A percentile compares a stretch with the other conserved stretches of the same genome.
Evolutionary conservation across 106 monocot species (phyloP).

Genomic region (Amphibolis antarctica): DNA sequence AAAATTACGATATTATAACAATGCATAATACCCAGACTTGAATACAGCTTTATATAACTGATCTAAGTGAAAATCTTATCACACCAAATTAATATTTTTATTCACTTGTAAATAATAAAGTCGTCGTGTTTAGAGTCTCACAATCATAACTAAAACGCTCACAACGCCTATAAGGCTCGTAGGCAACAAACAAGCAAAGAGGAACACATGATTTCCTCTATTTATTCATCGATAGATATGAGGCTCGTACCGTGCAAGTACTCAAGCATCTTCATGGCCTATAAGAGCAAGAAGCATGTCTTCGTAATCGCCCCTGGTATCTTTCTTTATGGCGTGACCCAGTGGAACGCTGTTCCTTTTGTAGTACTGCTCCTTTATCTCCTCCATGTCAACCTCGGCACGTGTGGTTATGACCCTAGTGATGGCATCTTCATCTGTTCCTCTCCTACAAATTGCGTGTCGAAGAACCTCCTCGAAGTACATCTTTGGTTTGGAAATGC

Average conservation of each 20-base stretch:
- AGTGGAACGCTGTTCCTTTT: constrained; percentile 57
- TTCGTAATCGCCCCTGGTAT: constrained; percentile 57
- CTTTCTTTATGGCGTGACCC: constrained; percentile 40
- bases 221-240: neutral
- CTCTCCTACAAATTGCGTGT: constrained; percentile 42
- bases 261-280: constrained; percentile 20
- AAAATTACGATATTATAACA: too few relatives aligned
- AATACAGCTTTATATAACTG: too few relatives aligned
- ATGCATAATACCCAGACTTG: too few relatives aligned
- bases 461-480: constrained; percentile 69
- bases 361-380: constrained; percentile 47
- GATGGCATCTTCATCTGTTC: constrained; percentile 56
- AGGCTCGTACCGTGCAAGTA: neutral
- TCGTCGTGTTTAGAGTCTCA: too few relatives aligned
- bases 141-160: too few relatives aligned
- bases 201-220: neutral
- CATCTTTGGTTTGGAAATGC: constrained; percentile 31
- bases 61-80: too few relatives aligned
- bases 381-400: constrained; percentile 54
- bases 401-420: constrained; percentile 54
- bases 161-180: too few relatives aligned
- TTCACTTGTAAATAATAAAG: too few relatives aligned
- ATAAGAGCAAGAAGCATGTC: constrained; percentile 53
- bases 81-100: too few relatives aligned
- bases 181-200: too few relatives aligned